These are phyloP conservation scores for Dunaliella primolecta DNA, from an alignment of 139 green algal genomes.

Conservation along the genomic window DNA sequence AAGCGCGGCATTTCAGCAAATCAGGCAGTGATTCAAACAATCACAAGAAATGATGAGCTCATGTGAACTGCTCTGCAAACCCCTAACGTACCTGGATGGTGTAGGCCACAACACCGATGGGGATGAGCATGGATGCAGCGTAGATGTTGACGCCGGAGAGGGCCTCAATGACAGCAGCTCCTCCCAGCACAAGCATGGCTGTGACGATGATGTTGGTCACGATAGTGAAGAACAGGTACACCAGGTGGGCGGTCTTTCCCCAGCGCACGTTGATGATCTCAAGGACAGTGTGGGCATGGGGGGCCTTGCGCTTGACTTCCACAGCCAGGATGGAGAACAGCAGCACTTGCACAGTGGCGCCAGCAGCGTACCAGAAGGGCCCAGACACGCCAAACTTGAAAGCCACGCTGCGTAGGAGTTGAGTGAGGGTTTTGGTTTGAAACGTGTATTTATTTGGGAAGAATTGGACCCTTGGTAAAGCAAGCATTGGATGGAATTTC, in stretches of 20 bases:
- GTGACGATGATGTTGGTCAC: constrained; percentile 90
- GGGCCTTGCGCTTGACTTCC: constrained; percentile 92
- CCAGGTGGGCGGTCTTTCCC: constrained; percentile 69
- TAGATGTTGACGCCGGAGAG: constrained; percentile 65
- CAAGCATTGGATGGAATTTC: neutral
- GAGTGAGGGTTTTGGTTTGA: too few relatives aligned
- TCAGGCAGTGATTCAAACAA: too few relatives aligned
- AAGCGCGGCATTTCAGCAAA: too few relatives aligned
- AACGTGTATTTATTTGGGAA: neutral
- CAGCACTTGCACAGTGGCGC: constrained; percentile 90
- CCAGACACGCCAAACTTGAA: constrained; percentile 36
- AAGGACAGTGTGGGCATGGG: constrained; percentile 85
- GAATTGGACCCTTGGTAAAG: neutral
- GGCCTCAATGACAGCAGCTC: constrained; percentile 82
- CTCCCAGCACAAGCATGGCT: constrained; percentile 89
- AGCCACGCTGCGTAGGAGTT: constrained; percentile 6
- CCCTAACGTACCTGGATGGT: constrained; percentile 48
- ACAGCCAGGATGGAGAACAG: constrained; percentile 93
- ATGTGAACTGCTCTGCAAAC: too few relatives aligned
- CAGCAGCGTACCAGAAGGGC: constrained; percentile 85
- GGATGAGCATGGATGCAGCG: constrained; percentile 65
- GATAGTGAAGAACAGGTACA: constrained; percentile 84
- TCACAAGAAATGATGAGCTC: too few relatives aligned
- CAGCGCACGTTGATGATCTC: constrained; percentile 67
- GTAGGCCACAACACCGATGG: constrained; percentile 84